These are phyloP conservation scores for Penicillium sp. DNA, from an alignment of 2,329 filamentous ascomycete genomes.

Conservation along the genomic window DNA sequence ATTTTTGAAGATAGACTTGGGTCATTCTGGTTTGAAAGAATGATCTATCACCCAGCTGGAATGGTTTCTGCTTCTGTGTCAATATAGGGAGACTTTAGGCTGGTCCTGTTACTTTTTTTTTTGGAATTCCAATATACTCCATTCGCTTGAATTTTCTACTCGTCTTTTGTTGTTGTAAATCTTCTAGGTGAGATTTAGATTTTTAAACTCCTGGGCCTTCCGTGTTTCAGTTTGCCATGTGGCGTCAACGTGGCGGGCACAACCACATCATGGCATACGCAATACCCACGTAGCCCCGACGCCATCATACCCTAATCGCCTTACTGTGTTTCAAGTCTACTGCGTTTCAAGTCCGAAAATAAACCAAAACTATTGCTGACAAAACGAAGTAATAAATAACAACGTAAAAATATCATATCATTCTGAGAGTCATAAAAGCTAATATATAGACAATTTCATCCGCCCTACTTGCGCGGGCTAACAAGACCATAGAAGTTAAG, in stretches of 20 bases:
- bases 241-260: constrained; percentile 7
- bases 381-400: background rate
- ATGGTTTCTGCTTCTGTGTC: constrained; percentile 13
- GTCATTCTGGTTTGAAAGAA: constrained; percentile 7
- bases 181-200: background rate
- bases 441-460: background rate
- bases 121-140: constrained; percentile 9
- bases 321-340: background rate
- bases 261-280: constrained; percentile 7
- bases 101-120: constrained; percentile 5
- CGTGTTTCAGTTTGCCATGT: background rate
- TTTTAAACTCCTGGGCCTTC: background rate
- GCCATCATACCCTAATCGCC: background rate
- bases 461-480: constrained; percentile 14
- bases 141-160: constrained; percentile 3
- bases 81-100: constrained; percentile 14
- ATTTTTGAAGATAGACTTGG: constrained; percentile 9
- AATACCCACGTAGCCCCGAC: constrained; percentile 1
- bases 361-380: background rate
- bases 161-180: background rate
- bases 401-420: background rate
- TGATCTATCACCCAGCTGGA: constrained; percentile 19
- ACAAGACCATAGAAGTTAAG: constrained; percentile 41
- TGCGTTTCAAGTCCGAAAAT: background rate
- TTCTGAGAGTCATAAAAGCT: constrained; percentile 2